Conservation (phyloP, 2,329 filamentous ascomycete genomes). For the Hansfordia pulvinata region DNA sequence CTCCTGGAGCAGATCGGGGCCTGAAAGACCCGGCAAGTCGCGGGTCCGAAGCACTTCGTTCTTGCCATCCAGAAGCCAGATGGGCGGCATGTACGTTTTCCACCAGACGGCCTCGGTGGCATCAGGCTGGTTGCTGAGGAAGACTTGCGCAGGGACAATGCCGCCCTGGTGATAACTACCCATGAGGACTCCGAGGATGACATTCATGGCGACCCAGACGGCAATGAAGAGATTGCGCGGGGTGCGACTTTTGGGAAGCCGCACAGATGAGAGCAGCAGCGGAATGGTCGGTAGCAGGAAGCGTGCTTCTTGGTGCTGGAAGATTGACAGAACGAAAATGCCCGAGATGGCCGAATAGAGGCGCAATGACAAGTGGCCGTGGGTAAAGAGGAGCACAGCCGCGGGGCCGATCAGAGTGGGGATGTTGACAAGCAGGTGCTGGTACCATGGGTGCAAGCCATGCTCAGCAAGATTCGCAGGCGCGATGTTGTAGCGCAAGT, state of each 20-base stretch:
- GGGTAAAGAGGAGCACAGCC: conserved; percentile 42
- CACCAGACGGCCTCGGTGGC: conserved; percentile 65
- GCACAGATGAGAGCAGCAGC: conserved; percentile 61
- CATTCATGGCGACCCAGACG: conserved; percentile 58
- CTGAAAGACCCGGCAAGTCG: conserved; percentile 62
- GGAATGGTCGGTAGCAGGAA: conserved; percentile 67
- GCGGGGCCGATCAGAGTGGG: conserved; percentile 62
- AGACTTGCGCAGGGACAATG: conserved; percentile 61
- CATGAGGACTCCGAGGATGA: conserved; percentile 56
- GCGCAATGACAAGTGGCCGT: conserved; percentile 43
- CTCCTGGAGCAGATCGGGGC: conserved; percentile 43
- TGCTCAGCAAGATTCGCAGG: conserved; percentile 60
- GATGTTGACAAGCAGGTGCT: conserved; percentile 59
- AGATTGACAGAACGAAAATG: conserved; percentile 55
- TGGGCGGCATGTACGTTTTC: conserved; percentile 75
- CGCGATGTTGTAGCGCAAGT: conserved; percentile 61
- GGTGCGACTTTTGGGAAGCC: conserved; percentile 42
- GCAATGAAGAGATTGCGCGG: conserved; percentile 40
- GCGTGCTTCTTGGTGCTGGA: conserved; percentile 69
- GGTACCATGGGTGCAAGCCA: conserved; percentile 67
- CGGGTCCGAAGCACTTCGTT: conserved; percentile 57
- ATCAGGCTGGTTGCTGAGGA: conserved; percentile 56
- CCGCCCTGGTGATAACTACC: conserved; percentile 74
- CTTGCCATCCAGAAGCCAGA: conserved; percentile 67
- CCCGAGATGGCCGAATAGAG: conserved; percentile 65